Evolutionary conservation across 768 basidiomycete genomes (phyloP), one percentile per base, ranked within the genome.

Genomic region (Lactifluus subvellereus): DNA sequence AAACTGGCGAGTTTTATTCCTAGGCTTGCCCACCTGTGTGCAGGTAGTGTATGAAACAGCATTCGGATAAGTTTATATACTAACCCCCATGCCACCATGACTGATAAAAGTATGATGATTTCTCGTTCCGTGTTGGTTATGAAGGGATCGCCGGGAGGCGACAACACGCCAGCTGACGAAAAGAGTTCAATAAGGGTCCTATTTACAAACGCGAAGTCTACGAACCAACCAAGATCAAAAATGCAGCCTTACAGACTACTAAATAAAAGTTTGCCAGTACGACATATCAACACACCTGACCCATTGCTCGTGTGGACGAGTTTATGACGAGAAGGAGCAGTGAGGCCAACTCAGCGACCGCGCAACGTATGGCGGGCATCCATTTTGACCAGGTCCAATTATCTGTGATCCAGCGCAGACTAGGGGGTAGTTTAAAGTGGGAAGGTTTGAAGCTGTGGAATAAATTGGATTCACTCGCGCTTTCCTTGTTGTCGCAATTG

Each of bases 121-220:
- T 89, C 87, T 1, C 86, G 83, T 69, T 89, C 88, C 14, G 88
- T 69, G 4, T 86, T 85, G 4, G 79, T 76, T n/a, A 87, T 74
- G 68, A 89, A 88, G 0, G 87, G 85, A 58, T 87, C 87, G 22
- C 69, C 75, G 0, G 89, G 87, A 1, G 89, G 85, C 4, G 85
- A 86, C 3, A 91, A 66, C 65, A 89, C 82, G 0, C 84, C 74
- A 4, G 82, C 88, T 88, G 57, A 14, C 16, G 16, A 43, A 30
- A 22, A 43, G 13, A 6, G 22, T 33, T 32, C 16, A 40, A 18
- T 9, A 33, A 40, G 43, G n/a, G 1, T 10, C 20, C 42, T 3
- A 53, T 11, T 7, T 4, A 6, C 22, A 20, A 7, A 40, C 16
- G 27, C 16, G 6, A 51, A 40, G 5, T n/a, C 18, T 11, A 50